phyloP scores from a whole-genome alignment of 352 stramenopile species.

The Elongisporangium undulatum region DNA sequence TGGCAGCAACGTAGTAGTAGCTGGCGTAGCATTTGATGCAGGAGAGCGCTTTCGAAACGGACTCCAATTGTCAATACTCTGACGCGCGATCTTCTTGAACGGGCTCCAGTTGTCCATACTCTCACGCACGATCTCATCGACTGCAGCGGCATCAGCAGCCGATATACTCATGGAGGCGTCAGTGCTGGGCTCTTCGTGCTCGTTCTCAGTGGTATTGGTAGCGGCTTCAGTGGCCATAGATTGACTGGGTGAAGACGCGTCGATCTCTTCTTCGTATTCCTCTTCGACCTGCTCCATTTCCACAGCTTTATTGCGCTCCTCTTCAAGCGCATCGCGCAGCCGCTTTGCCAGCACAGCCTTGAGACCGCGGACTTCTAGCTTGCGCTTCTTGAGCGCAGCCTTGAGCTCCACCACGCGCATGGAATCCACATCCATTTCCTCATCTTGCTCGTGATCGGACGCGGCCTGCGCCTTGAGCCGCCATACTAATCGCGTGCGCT shows the following conservation, averaged over 20 bases:
- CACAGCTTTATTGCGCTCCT: constrained; percentile 25
- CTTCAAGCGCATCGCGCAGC: constrained; percentile 40
- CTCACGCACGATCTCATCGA: constrained; percentile 59
- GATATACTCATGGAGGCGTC: background rate
- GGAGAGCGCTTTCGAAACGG: background rate
- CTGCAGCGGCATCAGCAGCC: background rate
- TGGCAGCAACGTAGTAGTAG: background rate
- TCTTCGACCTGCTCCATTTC: constrained; percentile 23
- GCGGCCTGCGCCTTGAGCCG: constrained; percentile 16
- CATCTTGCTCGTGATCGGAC: constrained; percentile 15
- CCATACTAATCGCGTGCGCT: constrained; percentile 31
- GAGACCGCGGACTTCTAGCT: constrained; percentile 39
- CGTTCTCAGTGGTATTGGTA: background rate
- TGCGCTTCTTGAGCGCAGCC: constrained; percentile 51
- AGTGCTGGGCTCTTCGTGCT: background rate
- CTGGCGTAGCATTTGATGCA: background rate
- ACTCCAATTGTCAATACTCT: constrained; percentile 15
- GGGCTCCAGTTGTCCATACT: constrained; percentile 28
- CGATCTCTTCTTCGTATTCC: constrained; percentile 19
- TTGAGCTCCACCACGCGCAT: constrained; percentile 57
- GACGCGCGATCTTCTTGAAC: constrained; percentile 9
- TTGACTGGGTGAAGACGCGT: constrained; percentile 13
- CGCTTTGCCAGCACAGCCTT: constrained; percentile 49
- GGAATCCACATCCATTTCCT: constrained; percentile 19
- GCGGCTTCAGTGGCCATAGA: background rate